phyloP scores from a whole-genome alignment of 2,329 filamentous ascomycete species.

The Colletotrichum zoysiae region DNA sequence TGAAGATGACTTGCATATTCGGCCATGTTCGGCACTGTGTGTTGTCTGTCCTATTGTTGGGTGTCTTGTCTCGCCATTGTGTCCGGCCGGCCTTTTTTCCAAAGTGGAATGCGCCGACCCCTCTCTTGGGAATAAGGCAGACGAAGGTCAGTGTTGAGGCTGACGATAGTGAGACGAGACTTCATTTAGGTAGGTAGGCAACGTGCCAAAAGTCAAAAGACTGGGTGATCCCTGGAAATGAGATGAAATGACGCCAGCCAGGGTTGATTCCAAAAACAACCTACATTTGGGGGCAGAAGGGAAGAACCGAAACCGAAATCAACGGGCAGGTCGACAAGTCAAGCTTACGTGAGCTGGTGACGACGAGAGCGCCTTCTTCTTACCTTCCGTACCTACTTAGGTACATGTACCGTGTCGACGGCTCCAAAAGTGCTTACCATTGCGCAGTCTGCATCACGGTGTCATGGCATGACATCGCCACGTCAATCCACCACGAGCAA shows the following conservation, averaged over 20 bases:
- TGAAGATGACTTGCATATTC: constrained; percentile 12
- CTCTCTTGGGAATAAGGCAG: constrained; percentile 14
- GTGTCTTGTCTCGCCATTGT: not conserved
- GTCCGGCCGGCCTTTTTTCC: not conserved
- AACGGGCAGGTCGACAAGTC: not conserved
- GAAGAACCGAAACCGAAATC: not conserved
- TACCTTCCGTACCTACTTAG: not conserved
- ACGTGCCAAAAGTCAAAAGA: not conserved
- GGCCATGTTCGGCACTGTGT: not conserved
- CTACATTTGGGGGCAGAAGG: not conserved
- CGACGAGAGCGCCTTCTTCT: not conserved
- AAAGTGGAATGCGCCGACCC: not conserved
- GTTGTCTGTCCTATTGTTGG: not conserved
- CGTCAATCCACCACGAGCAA: not conserved
- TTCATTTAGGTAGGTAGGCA: not conserved
- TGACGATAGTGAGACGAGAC: not conserved
- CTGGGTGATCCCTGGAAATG: not conserved
- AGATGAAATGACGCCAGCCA: not conserved
- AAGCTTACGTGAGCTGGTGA: constrained; percentile 9
- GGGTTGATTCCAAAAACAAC: not conserved
- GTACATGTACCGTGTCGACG: too few species aligned
- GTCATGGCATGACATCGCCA: not conserved
- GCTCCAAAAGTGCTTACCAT: not conserved
- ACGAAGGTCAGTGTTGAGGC: not conserved
- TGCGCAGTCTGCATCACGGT: not conserved